A percentile compares a stretch with the other conserved stretches of the same genome.
Evolutionary conservation across 2,329 filamentous ascomycete genomes (phyloP).

Genomic region (Calonectria ilicicola): DNA sequence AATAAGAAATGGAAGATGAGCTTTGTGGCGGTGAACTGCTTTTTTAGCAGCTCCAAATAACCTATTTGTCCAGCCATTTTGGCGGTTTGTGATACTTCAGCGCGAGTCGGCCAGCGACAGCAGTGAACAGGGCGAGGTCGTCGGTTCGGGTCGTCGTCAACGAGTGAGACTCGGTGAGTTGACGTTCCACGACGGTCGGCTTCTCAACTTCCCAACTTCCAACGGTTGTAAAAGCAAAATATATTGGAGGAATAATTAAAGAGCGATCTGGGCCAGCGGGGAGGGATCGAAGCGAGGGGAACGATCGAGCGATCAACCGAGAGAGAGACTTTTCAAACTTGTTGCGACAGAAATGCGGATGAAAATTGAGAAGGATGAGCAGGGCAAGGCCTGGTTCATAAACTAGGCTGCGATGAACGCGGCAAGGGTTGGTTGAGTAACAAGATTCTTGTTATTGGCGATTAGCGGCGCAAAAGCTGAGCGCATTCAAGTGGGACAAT

Average conservation of each 20-base stretch:
- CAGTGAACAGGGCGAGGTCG: slow-evolving; percentile 23
- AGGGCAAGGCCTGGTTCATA: slow-evolving; percentile 36
- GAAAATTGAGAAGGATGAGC: slow-evolving; percentile 26
- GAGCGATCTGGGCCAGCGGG: slow-evolving; percentile 72
- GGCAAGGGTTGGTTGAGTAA: not conserved
- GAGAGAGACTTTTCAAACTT: slow-evolving; percentile 27
- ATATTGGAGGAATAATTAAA: slow-evolving; percentile 44
- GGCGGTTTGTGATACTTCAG: slow-evolving; percentile 33
- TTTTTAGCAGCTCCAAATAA: slow-evolving; percentile 61
- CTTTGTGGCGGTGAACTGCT: slow-evolving; percentile 78
- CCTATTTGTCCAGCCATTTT: slow-evolving; percentile 56
- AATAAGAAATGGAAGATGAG: slow-evolving; percentile 85
- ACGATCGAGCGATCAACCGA: slow-evolving; percentile 30
- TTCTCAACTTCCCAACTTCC: slow-evolving; percentile 1
- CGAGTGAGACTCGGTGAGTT: not conserved
- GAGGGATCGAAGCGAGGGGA: slow-evolving; percentile 46
- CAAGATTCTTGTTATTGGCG: not conserved
- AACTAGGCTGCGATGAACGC: slow-evolving; percentile 20
- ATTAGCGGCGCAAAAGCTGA: not conserved
- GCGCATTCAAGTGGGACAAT: not conserved
- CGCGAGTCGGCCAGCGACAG: slow-evolving; percentile 25
- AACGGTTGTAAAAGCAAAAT: slow-evolving; percentile 13
- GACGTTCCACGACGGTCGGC: not conserved
- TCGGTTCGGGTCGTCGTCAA: not conserved
- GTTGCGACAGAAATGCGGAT: slow-evolving; percentile 37